Conservation (phyloP, 2,329 filamentous ascomycete species). For the Colletotrichum chlorophyti region DNA sequence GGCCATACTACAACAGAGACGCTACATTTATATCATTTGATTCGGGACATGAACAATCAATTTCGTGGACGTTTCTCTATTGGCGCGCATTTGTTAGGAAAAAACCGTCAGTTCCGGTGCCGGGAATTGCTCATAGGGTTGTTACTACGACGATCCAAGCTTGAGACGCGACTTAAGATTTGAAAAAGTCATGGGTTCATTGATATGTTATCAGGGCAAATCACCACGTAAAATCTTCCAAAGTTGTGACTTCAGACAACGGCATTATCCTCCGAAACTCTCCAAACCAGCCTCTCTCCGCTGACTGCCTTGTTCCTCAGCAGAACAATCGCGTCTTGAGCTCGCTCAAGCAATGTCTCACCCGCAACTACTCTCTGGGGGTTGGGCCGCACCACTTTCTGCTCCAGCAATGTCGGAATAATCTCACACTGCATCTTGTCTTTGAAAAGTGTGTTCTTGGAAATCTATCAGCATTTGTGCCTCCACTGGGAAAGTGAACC, state of each 20-base stretch:
- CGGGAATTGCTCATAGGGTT: no score
- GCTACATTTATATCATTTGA: no score
- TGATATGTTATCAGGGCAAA: no score
- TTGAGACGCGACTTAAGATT: no score
- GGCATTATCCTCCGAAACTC: conserved; percentile 24
- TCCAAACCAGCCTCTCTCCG: conserved; percentile 49
- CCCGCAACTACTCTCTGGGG: conserved; percentile 50
- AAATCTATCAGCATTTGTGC: neutral
- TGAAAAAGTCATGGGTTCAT: no score
- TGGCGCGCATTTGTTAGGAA: no score
- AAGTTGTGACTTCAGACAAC: neutral
- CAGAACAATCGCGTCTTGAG: conserved; percentile 43
- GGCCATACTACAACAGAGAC: no score
- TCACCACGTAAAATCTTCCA: no score
- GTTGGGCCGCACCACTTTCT: conserved; percentile 48
- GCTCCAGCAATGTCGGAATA: conserved; percentile 53
- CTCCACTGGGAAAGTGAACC: neutral
- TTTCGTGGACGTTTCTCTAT: no score
- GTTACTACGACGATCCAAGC: no score
- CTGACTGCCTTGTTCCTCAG: conserved; percentile 46
- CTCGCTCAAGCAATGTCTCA: conserved; percentile 43
- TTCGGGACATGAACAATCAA: no score
- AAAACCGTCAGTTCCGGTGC: no score
- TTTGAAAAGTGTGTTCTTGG: conserved; percentile 61
- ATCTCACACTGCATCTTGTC: conserved; percentile 61